phyloP scores from a whole-genome alignment of 1,284 basidiomycete species.

The Acaromyces ingoldii region DNA sequence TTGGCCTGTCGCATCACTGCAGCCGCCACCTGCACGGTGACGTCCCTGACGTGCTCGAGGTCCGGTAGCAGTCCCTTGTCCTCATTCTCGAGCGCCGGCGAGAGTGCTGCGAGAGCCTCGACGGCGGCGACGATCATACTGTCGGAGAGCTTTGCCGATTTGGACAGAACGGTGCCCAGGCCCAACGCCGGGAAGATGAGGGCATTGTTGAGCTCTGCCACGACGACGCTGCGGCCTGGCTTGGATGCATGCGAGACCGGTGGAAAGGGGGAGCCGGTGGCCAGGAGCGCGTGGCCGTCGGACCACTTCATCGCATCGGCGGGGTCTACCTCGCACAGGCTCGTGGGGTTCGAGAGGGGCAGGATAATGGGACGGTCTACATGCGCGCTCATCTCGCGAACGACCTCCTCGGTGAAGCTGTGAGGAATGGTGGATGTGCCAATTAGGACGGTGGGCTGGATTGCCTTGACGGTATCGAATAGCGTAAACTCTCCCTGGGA shows the following conservation, averaged over 20 bases:
- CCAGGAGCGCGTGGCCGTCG: slow-evolving; percentile 67
- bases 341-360: slow-evolving; percentile 82
- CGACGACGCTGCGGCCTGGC: slow-evolving; percentile 52
- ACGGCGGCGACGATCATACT: slow-evolving; percentile 72
- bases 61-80: slow-evolving; percentile 58
- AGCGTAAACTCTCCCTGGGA: slow-evolving; percentile 57
- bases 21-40: slow-evolving; percentile 72
- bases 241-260: background rate
- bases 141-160: slow-evolving; percentile 66
- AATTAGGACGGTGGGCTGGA: slow-evolving; percentile 77
- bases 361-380: slow-evolving; percentile 87
- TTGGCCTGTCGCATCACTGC: slow-evolving; percentile 72
- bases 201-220: slow-evolving; percentile 65
- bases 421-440: slow-evolving; percentile 1
- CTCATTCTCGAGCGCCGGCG: slow-evolving; percentile 66
- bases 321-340: slow-evolving; percentile 66
- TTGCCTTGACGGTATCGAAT: slow-evolving; percentile 65
- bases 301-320: slow-evolving; percentile 71
- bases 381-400: slow-evolving; percentile 70
- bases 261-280: slow-evolving; percentile 80
- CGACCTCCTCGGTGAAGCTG: too few species aligned
- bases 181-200: slow-evolving; percentile 36
- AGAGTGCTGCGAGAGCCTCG: slow-evolving; percentile 64
- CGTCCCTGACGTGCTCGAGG: slow-evolving; percentile 59
- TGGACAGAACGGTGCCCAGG: slow-evolving; percentile 58